phyloP scores from a whole-genome alignment of 306 rosid genomes.

The Dryas alaskensis region DNA sequence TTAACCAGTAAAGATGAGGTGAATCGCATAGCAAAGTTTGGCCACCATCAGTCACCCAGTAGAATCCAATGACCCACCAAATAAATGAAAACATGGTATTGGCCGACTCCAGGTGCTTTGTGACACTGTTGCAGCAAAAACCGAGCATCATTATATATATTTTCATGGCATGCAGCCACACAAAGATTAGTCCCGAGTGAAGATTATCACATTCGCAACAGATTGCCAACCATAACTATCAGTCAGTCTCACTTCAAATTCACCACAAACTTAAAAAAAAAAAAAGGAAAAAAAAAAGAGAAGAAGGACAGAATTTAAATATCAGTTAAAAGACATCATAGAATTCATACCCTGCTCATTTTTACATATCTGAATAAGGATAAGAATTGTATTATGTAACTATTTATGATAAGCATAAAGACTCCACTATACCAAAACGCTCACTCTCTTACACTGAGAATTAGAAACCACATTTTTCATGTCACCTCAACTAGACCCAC shows the following conservation, averaged over 20 bases:
- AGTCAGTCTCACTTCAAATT: not conserved
- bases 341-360: not conserved
- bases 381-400: not conserved
- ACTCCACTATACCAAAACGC: not conserved
- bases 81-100: constrained; percentile 66
- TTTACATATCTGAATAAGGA: not conserved
- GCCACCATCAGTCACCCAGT: constrained; percentile 85
- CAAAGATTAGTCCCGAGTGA: not conserved
- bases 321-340: not conserved
- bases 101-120: constrained; percentile 59
- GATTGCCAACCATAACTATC: not conserved
- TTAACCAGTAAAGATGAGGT: constrained; percentile 82
- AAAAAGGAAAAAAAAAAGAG: no score
- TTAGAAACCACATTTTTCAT: not conserved
- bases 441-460: not conserved
- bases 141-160: not conserved
- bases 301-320: not conserved
- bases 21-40: constrained; percentile 53
- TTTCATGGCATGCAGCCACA: not conserved
- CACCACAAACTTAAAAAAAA: not conserved
- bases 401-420: not conserved
- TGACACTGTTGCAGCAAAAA: constrained; percentile 42
- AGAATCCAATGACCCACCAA: constrained; percentile 90
- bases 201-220: not conserved
- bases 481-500: not conserved